Conservation (phyloP, 2,329 filamentous ascomycete genomes). For the Fusarium sp. region DNA sequence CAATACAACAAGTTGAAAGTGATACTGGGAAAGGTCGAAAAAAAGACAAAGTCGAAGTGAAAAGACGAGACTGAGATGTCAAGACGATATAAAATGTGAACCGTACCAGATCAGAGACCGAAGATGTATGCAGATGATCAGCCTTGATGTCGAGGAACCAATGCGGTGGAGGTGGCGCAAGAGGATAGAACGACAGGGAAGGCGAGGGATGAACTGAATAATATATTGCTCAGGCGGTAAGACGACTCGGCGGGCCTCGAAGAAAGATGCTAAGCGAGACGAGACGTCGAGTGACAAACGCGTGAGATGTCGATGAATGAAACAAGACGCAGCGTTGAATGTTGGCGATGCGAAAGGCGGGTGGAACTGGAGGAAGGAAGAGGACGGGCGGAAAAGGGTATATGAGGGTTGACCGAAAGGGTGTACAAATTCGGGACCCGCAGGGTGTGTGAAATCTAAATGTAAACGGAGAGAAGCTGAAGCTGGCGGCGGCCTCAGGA, state of each 20-base stretch:
- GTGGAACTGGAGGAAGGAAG: constrained; percentile 39
- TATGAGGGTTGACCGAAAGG: constrained; percentile 37
- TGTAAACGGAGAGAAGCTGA: not conserved
- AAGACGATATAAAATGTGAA: constrained; percentile 31
- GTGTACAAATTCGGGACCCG: constrained; percentile 4
- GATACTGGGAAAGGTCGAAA: constrained; percentile 14
- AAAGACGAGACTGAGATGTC: constrained; percentile 10
- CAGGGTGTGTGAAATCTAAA: constrained; percentile 21
- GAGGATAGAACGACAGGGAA: constrained; percentile 26
- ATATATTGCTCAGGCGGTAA: constrained; percentile 31
- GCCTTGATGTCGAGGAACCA: constrained; percentile 24
- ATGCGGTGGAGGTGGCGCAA: constrained; percentile 26
- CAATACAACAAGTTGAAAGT: constrained; percentile 26
- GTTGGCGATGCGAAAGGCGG: constrained; percentile 35
- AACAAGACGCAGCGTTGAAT: constrained; percentile 21
- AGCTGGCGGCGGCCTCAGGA: constrained; percentile 38
- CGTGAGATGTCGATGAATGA: constrained; percentile 25
- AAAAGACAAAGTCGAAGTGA: constrained; percentile 8
- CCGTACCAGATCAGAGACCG: constrained; percentile 37
- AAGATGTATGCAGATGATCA: constrained; percentile 25
- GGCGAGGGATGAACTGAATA: constrained; percentile 14
- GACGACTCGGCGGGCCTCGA: constrained; percentile 9
- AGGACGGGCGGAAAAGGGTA: constrained; percentile 40
- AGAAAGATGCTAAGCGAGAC: constrained; percentile 10
- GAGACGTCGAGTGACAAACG: constrained; percentile 14